A percentile compares a stretch with the other conserved stretches of the same genome.
Evolutionary conservation across 768 basidiomycete species (phyloP).

Genomic region (Roridomyces roridus): DNA sequence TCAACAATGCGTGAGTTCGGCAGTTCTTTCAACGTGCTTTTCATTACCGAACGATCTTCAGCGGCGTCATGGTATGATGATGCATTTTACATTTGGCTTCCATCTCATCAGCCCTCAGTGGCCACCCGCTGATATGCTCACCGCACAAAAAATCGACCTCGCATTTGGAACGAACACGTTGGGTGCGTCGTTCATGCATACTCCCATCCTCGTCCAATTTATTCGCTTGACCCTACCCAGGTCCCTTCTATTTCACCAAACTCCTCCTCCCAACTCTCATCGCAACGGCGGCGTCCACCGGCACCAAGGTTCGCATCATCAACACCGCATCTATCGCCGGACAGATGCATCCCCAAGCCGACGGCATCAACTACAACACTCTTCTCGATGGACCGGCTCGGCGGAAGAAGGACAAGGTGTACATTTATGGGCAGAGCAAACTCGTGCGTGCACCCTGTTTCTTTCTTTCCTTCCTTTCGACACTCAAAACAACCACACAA

Average conservation of each 20-base stretch:
- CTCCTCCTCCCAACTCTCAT: constrained; percentile 54
- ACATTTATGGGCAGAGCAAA: constrained; percentile 47
- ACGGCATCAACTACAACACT: constrained; percentile 45
- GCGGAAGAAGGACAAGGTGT: constrained; percentile 19
- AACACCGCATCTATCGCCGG: constrained; percentile 47
- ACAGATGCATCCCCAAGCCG: constrained; percentile 28
- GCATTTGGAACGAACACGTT: background rate
- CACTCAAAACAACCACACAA: background rate
- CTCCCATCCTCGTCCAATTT: no score
- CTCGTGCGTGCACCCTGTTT: constrained; percentile 51
- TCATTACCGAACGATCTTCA: no score
- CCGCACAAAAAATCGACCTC: background rate
- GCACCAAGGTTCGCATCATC: constrained; percentile 48
- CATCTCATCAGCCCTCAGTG: no score
- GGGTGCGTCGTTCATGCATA: background rate
- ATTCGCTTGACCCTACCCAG: constrained; percentile 22
- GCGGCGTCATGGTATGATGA: no score
- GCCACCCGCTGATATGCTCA: background rate
- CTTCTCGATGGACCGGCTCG: constrained; percentile 41
- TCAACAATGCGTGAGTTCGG: no score
- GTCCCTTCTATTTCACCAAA: constrained; percentile 55
- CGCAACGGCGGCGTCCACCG: constrained; percentile 41
- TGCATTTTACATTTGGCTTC: no score
- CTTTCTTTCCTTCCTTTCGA: no score
- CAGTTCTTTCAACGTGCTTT: no score